These are phyloP conservation scores for Irpex sp. DNA, from an alignment of 1,284 basidiomycete species.

Conservation along the genomic window DNA sequence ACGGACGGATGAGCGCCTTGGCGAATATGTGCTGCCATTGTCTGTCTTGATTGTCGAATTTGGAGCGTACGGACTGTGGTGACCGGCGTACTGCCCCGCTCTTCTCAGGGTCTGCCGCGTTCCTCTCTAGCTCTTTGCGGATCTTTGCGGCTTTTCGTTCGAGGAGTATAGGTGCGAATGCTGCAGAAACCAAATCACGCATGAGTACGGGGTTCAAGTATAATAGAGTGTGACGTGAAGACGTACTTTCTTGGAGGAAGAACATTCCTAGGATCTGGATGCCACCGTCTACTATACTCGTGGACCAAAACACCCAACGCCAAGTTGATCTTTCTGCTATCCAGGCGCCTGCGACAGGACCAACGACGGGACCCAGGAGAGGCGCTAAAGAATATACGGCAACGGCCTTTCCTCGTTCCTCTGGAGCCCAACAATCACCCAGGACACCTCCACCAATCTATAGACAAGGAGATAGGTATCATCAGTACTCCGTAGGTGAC, in stretches of 20 bases:
- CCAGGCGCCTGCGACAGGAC: slow-evolving; percentile 48
- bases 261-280: slow-evolving; percentile 49
- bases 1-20: slow-evolving; percentile 52
- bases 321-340: slow-evolving; percentile 46
- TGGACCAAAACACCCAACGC: slow-evolving; percentile 52
- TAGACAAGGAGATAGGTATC: neutral
- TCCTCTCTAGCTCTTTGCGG: slow-evolving; percentile 40
- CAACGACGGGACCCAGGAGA: slow-evolving; percentile 51
- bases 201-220: neutral
- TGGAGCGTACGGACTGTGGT: slow-evolving; percentile 30
- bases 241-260: slow-evolving; percentile 53
- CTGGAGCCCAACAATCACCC: slow-evolving; percentile 55
- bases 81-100: slow-evolving; percentile 9
- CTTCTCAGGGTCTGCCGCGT: slow-evolving; percentile 34
- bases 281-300: slow-evolving; percentile 44
- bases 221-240: neutral
- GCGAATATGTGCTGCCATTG: slow-evolving; percentile 45
- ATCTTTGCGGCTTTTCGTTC: slow-evolving; percentile 50
- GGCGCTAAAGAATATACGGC: slow-evolving; percentile 58
- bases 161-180: slow-evolving; percentile 55
- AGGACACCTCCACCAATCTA: slow-evolving; percentile 56
- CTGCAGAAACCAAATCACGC: slow-evolving; percentile 24
- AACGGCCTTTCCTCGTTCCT: slow-evolving; percentile 54
- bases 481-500: neutral
- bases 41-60: slow-evolving; percentile 34